Conservation (phyloP, 495 filamentous ascomycete species). For the Rusavskia elegans region DNA sequence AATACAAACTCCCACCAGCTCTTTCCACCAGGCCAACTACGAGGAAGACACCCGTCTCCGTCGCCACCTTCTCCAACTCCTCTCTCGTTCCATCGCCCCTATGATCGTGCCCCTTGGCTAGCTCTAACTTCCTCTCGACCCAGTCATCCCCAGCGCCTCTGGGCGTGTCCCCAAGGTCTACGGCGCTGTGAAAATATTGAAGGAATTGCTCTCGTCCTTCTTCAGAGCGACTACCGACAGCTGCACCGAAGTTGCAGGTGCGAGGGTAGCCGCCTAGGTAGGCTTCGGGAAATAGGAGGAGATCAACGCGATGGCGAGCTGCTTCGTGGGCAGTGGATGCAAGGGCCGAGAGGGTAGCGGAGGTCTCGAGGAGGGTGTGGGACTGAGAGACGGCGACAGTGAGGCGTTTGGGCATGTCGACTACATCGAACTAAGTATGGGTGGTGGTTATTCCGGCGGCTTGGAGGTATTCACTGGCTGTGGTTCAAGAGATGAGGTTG, state of each 20-base stretch:
- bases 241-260: constrained; percentile 59
- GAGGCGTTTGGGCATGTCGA: constrained; percentile 30
- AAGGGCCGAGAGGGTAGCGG: constrained; percentile 51
- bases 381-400: constrained; percentile 66
- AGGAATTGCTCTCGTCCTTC: constrained; percentile 73
- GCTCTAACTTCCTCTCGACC: constrained; percentile 44
- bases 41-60: constrained; percentile 64
- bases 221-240: constrained; percentile 49
- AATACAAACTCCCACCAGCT: constrained; percentile 70
- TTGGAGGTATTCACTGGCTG: no score
- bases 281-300: constrained; percentile 85
- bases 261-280: constrained; percentile 89
- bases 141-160: constrained; percentile 56
- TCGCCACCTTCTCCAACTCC: constrained; percentile 54
- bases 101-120: constrained; percentile 26
- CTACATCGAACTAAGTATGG: no score
- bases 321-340: constrained; percentile 32
- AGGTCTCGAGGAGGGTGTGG: constrained; percentile 47
- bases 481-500: no score
- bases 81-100: constrained; percentile 83
- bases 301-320: constrained; percentile 38
- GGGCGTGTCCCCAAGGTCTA: constrained; percentile 80
- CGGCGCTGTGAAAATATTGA: constrained; percentile 57
- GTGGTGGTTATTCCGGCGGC: no score
- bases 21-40: constrained; percentile 67